Evolutionary conservation across 2,329 filamentous ascomycete species (phyloP).

Genomic region (Trichoderma arundinaceum): DNA sequence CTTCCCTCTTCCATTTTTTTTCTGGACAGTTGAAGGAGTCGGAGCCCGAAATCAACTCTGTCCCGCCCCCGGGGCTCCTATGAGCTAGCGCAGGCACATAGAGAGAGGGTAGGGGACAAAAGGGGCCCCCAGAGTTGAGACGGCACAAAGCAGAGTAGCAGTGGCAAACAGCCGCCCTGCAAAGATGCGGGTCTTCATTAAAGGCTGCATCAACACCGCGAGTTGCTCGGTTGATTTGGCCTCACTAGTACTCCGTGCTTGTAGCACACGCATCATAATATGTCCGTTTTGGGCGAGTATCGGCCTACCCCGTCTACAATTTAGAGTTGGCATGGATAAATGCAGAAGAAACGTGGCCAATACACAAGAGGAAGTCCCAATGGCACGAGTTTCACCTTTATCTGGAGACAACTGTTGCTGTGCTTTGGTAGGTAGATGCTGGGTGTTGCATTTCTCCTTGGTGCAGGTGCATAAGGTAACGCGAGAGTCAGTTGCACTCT

Average conservation of each 20-base stretch:
- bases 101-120: conserved; percentile 13
- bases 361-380: not conserved
- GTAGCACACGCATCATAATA: conserved; percentile 9
- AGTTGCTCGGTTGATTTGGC: not conserved
- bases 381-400: too few relatives aligned
- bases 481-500: too few relatives aligned
- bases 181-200: conserved; percentile 9
- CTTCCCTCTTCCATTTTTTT: not conserved
- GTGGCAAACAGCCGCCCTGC: not conserved
- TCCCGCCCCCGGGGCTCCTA: not conserved
- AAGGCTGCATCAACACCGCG: not conserved
- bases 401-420: too few relatives aligned
- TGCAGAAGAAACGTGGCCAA: not conserved
- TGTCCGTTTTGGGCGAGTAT: conserved; percentile 17
- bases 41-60: not conserved
- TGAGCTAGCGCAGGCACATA: conserved; percentile 1
- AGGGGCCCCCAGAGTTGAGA: conserved; percentile 11
- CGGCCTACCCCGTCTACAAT: not conserved
- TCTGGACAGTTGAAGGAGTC: not conserved
- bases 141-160: conserved; percentile 22
- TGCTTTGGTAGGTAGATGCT: too few relatives aligned
- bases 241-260: not conserved
- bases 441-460: too few relatives aligned
- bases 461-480: too few relatives aligned
- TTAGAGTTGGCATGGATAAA: not conserved